Conservation (phyloP, 2,329 filamentous ascomycete genomes). For the Teratosphaeriaceae sp. region DNA sequence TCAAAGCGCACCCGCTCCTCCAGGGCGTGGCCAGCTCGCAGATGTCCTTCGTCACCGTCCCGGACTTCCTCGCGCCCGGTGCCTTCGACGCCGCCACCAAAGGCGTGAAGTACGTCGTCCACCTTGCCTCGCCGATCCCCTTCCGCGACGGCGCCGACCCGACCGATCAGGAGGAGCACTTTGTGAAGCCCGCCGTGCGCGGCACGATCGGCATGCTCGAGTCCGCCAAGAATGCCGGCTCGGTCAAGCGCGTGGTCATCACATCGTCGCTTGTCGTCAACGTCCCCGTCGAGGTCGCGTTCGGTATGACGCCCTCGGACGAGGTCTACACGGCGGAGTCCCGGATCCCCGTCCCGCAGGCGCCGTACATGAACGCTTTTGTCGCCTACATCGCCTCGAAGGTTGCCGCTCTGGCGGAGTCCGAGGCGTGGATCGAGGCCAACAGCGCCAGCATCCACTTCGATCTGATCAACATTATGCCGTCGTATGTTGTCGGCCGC, state of each 20-base stretch:
- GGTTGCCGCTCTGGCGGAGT: constrained; percentile 16
- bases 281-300: background rate
- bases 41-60: constrained; percentile 29
- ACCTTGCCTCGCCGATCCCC: constrained; percentile 16
- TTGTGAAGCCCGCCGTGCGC: constrained; percentile 25
- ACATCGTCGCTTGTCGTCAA: constrained; percentile 23
- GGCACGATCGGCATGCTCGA: constrained; percentile 35
- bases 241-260: constrained; percentile 37
- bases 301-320: constrained; percentile 13
- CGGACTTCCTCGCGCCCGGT: constrained; percentile 23
- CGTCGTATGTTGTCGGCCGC: constrained; percentile 18
- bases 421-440: constrained; percentile 18
- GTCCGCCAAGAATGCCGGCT: constrained; percentile 28
- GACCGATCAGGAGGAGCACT: background rate
- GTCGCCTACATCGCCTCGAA: constrained; percentile 25
- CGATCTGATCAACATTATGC: constrained; percentile 25
- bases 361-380: constrained; percentile 15
- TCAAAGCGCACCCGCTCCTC: constrained; percentile 16
- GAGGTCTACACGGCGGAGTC: constrained; percentile 11
- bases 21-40: constrained; percentile 16
- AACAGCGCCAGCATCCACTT: constrained; percentile 18
- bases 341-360: constrained; percentile 9
- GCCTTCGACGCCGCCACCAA: constrained; percentile 32
- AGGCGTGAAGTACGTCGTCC: constrained; percentile 25
- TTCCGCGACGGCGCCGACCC: background rate